phyloP scores from a whole-genome alignment of 2,329 filamentous ascomycete species.

The Thielaviopsis punctulata region DNA sequence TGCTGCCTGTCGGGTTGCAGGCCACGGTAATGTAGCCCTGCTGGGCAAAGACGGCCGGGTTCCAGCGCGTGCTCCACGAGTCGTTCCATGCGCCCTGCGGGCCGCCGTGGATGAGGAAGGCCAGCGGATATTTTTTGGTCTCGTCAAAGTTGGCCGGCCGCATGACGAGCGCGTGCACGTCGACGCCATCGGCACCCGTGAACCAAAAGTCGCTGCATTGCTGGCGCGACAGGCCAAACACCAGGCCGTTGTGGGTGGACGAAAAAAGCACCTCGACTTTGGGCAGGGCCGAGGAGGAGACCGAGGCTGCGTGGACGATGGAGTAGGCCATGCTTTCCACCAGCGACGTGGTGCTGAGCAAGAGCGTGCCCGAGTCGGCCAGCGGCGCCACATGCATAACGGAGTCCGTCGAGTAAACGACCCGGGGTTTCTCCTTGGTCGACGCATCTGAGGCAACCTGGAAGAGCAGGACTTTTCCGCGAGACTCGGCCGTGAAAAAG shows the following conservation, averaged over 20 bases:
- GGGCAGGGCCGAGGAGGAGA: slow-evolving; percentile 18
- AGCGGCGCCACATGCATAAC: slow-evolving; percentile 37
- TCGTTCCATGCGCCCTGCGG: slow-evolving; percentile 64
- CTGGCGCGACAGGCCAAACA: slow-evolving; percentile 44
- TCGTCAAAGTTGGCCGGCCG: slow-evolving; percentile 48
- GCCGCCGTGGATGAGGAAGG: slow-evolving; percentile 68
- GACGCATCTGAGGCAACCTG: slow-evolving; percentile 36
- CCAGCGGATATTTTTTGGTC: slow-evolving; percentile 58
- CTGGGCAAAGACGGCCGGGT: slow-evolving; percentile 70
- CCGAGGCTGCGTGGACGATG: slow-evolving; percentile 33
- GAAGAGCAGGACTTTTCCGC: slow-evolving; percentile 45
- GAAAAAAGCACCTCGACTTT: slow-evolving; percentile 35
- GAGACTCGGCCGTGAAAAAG: slow-evolving; percentile 57
- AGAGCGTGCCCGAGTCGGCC: slow-evolving; percentile 29
- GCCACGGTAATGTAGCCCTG: slow-evolving; percentile 71
- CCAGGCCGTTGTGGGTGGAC: slow-evolving; percentile 44
- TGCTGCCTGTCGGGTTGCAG: slow-evolving; percentile 71
- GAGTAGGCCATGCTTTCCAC: slow-evolving; percentile 57
- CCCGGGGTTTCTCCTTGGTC: slow-evolving; percentile 29
- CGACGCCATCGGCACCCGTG: slow-evolving; percentile 32
- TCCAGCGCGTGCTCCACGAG: slow-evolving; percentile 70
- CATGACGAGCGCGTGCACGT: slow-evolving; percentile 52
- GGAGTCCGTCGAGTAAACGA: slow-evolving; percentile 35
- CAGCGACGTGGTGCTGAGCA: slow-evolving; percentile 50
- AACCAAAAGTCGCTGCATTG: slow-evolving; percentile 45